Conservation (phyloP, 805 yeast genomes). For the Kodamaea sagamina region DNA sequence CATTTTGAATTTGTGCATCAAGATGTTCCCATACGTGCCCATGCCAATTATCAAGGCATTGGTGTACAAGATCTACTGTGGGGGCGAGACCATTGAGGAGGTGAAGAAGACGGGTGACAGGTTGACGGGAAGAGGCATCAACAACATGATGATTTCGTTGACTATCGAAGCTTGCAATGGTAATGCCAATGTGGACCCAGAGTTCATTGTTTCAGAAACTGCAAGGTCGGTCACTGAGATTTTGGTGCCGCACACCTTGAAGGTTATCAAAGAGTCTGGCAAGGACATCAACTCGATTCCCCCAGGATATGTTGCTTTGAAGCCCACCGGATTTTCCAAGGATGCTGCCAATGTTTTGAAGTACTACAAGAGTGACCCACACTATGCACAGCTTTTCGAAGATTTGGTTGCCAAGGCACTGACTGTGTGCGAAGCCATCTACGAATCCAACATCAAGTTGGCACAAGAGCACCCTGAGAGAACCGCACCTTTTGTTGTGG, state of each 20-base stretch:
- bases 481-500: slow-evolving; percentile 68
- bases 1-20: slow-evolving; percentile 60
- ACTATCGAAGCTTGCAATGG: slow-evolving; percentile 94
- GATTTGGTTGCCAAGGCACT: slow-evolving; percentile 66
- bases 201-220: slow-evolving; percentile 63
- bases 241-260: slow-evolving; percentile 68
- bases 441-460: slow-evolving; percentile 52
- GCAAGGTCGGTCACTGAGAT: slow-evolving; percentile 66
- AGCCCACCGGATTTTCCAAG: slow-evolving; percentile 85
- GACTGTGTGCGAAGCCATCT: slow-evolving; percentile 57
- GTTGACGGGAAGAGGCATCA: slow-evolving; percentile 71
- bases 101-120: slow-evolving; percentile 70
- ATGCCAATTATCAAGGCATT: slow-evolving; percentile 65
- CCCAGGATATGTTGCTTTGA: slow-evolving; percentile 89
- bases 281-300: slow-evolving; percentile 67
- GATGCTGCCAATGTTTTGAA: slow-evolving; percentile 74
- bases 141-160: slow-evolving; percentile 93
- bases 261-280: slow-evolving; percentile 50
- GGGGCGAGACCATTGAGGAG: slow-evolving; percentile 77
- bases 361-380: slow-evolving; percentile 53
- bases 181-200: slow-evolving; percentile 57
- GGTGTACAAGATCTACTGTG: slow-evolving; percentile 84
- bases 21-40: slow-evolving; percentile 74
- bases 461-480: slow-evolving; percentile 60
- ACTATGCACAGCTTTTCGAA: slow-evolving; percentile 47